Evolutionary conservation across 768 basidiomycete species (phyloP), one percentile per base, ranked within the genome.

Genomic region (Pleurotus pulmonarius): DNA sequence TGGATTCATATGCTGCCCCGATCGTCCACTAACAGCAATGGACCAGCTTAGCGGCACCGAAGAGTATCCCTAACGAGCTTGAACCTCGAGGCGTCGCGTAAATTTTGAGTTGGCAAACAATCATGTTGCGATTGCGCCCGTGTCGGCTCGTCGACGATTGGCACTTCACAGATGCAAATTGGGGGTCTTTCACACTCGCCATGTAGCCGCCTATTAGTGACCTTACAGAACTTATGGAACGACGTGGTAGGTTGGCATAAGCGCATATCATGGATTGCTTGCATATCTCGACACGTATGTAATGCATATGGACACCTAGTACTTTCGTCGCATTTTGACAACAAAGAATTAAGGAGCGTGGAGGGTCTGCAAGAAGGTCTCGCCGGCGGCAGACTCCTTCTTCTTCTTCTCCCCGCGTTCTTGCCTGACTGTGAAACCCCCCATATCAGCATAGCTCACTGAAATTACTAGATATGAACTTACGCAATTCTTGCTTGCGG

Each of bases 401-500:
- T 87, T 87, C 77, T 60, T 68, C 75, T 56, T 56, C 46, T 47
- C 39, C 6, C 29, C 56, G 64, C 87, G 86, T 73, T 90, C 86
- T 68, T 92, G 89, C 71, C 86, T 88, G 80, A 92, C 89, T 91
- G 63, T 24, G 56, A 56, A 55, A 47, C 29, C 56, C 56, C 52
- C 40, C 39, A n/a, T 41, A 55, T 59, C 43, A 47, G 34, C 20
- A 4, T 46, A n/a, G 11, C 37, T 16, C 7, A 16, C 1, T 46
- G 52, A 16, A 24, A 53, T 46, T 29, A 48, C 44, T n/a, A 38
- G 49, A 16, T 11, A 49, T 8, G 16, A 20, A 90, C 90, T 57
- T 70, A 93, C 90, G 82, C 62, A 96, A 74, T 70, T 96, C 93
- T 67, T 94, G 89, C 64, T 89, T 80, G 72, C 92, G 90, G 67